Evolutionary conservation across 192 early-diverging fungal species (phyloP).

Genomic region (Coemansia sp.): DNA sequence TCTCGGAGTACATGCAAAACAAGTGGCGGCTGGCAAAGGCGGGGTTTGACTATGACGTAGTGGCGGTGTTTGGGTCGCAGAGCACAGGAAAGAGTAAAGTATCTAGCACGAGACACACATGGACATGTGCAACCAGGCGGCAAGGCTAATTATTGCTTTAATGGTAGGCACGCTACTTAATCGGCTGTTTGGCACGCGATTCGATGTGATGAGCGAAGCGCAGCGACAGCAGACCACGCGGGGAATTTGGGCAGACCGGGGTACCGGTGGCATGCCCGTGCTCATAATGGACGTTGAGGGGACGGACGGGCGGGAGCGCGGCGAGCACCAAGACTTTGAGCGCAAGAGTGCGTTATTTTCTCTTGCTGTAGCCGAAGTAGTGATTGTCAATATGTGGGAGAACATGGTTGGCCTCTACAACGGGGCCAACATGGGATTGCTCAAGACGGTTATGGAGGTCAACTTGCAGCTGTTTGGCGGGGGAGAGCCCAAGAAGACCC

Average conservation of each 20-base stretch:
- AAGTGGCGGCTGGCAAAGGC: constrained; percentile 75
- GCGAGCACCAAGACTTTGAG: constrained; percentile 99
- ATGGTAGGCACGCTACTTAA: constrained; percentile 87
- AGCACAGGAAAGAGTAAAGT: constrained; percentile 97
- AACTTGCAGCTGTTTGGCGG: constrained; percentile 93
- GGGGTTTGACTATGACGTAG: constrained; percentile 95
- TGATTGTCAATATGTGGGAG: constrained; percentile 99
- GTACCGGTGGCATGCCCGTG: constrained; percentile 63
- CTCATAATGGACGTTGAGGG: constrained; percentile 99
- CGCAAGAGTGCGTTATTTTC: constrained; percentile 97
- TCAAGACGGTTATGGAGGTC: constrained; percentile 99
- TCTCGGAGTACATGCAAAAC: constrained; percentile 76
- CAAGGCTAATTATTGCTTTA: constrained; percentile 68
- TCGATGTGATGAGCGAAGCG: constrained; percentile 93
- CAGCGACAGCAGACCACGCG: constrained; percentile 92
- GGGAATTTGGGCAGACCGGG: constrained; percentile 95
- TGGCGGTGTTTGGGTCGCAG: constrained; percentile 98
- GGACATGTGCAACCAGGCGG: background rate
- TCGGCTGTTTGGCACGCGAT: constrained; percentile 88
- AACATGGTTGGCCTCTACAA: constrained; percentile 97
- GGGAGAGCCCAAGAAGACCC: constrained; percentile 81
- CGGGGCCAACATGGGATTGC: constrained; percentile 97
- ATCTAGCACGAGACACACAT: background rate
- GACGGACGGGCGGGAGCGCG: constrained; percentile 96
- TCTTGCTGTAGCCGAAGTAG: constrained; percentile 88